Evolutionary conservation across 176 grass and related monocot genomes (phyloP).

Genomic region (bread wheat (Triticum aestivum)): IWGSC_CS_RefSeq_v2.1 NC_057805.1:13950113-13950612

Average conservation of each 20-base stretch:
- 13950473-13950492: constrained; percentile 10
- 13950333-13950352: constrained; percentile 81
- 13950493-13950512: not conserved
- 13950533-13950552: not conserved
- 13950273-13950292: not conserved
- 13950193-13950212: constrained; percentile 20
- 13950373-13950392: constrained; percentile 71
- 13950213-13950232: constrained; percentile 5
- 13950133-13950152: constrained; percentile 82
- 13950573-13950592: constrained; percentile 70
- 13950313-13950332: constrained; percentile 88
- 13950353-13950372: constrained; percentile 86
- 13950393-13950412: constrained; percentile 87
- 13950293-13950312: constrained; percentile 44
- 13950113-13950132: constrained; percentile 93
- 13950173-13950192: constrained; percentile 37
- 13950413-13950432: constrained; percentile 80
- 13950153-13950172: constrained; percentile 98
- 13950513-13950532: not conserved
- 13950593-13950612: constrained; percentile 92
- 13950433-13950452: constrained; percentile 75
- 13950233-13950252: not conserved
- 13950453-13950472: constrained; percentile 12
- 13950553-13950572: constrained; percentile 63
- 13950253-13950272: not conserved